Evolutionary conservation across 306 rosid genomes (phyloP).

Genomic region (cucumber (Cucumis sativus)): DNA sequence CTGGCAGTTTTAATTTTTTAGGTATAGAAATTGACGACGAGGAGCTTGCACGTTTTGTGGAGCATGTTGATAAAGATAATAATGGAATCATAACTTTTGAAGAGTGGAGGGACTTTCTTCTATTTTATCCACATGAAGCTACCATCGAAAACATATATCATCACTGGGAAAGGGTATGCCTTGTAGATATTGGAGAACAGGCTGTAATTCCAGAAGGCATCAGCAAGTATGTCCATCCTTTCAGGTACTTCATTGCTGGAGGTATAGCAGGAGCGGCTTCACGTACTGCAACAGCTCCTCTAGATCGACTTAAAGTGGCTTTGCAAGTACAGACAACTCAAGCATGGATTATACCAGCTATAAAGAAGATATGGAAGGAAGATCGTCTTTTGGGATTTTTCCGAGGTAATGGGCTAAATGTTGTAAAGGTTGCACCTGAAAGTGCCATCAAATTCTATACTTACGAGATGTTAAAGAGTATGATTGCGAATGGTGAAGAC

Average conservation of each 20-base stretch:
- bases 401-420: constrained; percentile 88
- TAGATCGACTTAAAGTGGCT: constrained; percentile 77
- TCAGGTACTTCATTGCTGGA: constrained; percentile 84
- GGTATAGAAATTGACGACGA: constrained; percentile 91
- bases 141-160: constrained; percentile 96
- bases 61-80: constrained; percentile 89
- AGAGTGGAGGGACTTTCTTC: constrained; percentile 96
- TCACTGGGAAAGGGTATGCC: constrained; percentile 83
- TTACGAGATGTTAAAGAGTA: constrained; percentile 59
- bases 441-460: constrained; percentile 84
- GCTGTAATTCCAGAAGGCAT: constrained; percentile 83
- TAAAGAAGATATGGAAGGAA: constrained; percentile 53
- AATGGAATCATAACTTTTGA: constrained; percentile 91
- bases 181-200: constrained; percentile 90
- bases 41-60: constrained; percentile 92
- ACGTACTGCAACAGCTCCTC: constrained; percentile 92
- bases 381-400: constrained; percentile 77
- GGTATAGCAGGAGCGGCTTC: constrained; percentile 93
- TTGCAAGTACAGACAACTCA: constrained; percentile 73
- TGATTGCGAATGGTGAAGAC: constrained; percentile 31
- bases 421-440: constrained; percentile 89
- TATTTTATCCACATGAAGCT: constrained; percentile 90
- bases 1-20: constrained; percentile 42
- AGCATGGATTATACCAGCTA: constrained; percentile 57
- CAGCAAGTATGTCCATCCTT: constrained; percentile 69